Base-by-base conservation (phyloP, 179 eudicot species). In the Vitellaria paradoxa region DNA sequence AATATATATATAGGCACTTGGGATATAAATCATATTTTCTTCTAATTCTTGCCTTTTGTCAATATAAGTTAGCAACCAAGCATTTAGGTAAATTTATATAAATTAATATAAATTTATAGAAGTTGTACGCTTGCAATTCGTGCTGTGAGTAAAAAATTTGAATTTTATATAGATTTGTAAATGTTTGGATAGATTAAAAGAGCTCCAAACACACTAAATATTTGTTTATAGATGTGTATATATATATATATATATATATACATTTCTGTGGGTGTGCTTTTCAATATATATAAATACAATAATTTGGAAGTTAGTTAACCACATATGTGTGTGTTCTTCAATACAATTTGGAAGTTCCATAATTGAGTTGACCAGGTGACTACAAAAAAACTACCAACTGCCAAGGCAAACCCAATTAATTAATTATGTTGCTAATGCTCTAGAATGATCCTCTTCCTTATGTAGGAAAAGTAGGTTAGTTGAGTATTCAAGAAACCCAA, bases 11-110 rank as follows among this genome's bases (percentile, higher is more conserved):
- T 30, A 30, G 42, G 68, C 20, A 74, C 15, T 61, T 61, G 40
- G 57, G 57, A 74, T 15, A 21, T 68, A 74, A 62, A 73, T 40
- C 76, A 59, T 42, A 53, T 59, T 66, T 37, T 60, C 65, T 13
- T 40, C 47, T 42, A 30, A 45, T 42, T 37, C 5, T 59, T 73
- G 5, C 10, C 37, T n/a, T 26, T 73, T 59, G 17, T 59, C 40
- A 53, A 70, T 24, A 50, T 70, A 14, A 70, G 21, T n/a, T 50
- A 49, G 8, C 49, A 70, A 5, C 17, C 11, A 2, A 23, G 55
- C 9, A n/a, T n/a, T n/a, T n/a, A n/a, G n/a, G n/a, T n/a, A n/a
- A n/a, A n/a, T n/a, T n/a, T n/a, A n/a, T n/a, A n/a, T n/a, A n/a
- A n/a, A n/a, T n/a, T n/a, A n/a, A n/a, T n/a, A n/a, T n/a, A n/a